A percentile compares a stretch with the other conserved stretches of the same genome.
Evolutionary conservation across 2,329 filamentous ascomycete species (phyloP).

Genomic region (Myriosclerotinia scirpicola): DNA sequence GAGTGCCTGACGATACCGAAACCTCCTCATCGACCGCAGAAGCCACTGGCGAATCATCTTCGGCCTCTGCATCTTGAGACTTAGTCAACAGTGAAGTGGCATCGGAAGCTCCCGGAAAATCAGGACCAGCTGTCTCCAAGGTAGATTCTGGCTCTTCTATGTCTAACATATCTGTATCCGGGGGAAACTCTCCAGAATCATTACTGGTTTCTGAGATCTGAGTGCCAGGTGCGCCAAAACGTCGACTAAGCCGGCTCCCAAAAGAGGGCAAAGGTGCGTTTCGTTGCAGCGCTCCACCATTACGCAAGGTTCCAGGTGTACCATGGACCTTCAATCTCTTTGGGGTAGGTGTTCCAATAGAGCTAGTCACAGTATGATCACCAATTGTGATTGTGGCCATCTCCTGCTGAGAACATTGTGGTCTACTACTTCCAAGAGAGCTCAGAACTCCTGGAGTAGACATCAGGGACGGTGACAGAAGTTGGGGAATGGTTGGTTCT

Average conservation of each 20-base stretch:
- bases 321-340: constrained; percentile 33
- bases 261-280: constrained; percentile 33
- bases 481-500: constrained; percentile 33
- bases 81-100: background rate
- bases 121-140: constrained; percentile 28
- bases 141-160: constrained; percentile 23
- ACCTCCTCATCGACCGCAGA: constrained; percentile 23
- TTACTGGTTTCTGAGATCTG: constrained; percentile 23
- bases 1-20: background rate
- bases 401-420: constrained; percentile 31
- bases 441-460: constrained; percentile 31
- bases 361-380: constrained; percentile 38
- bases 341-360: constrained; percentile 35
- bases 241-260: constrained; percentile 37
- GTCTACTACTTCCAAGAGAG: constrained; percentile 32
- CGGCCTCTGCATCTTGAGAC: constrained; percentile 11
- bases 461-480: constrained; percentile 35
- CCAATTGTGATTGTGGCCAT: constrained; percentile 42
- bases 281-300: constrained; percentile 4
- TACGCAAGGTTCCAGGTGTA: constrained; percentile 19
- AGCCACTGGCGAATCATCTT: constrained; percentile 23
- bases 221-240: constrained; percentile 37
- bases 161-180: constrained; percentile 37
- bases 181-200: constrained; percentile 27
- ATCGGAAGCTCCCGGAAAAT: constrained; percentile 22